phyloP scores from a whole-genome alignment of 2,329 filamentous ascomycete genomes.

The Nothophaeocryptopus gaeumannii region DNA sequence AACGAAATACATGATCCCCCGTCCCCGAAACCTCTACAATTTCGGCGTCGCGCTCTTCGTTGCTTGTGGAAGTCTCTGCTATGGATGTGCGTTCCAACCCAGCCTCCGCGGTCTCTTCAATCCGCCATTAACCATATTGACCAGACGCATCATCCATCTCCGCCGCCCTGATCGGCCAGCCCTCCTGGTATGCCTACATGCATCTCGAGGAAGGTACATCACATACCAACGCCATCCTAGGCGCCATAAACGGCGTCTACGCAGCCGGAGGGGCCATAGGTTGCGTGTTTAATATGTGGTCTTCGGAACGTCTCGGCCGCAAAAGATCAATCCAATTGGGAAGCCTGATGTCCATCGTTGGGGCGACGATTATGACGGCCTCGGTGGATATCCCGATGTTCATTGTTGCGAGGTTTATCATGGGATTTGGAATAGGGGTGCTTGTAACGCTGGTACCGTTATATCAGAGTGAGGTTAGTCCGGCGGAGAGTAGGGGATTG shows the following conservation, averaged over 20 bases:
- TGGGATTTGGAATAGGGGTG: constrained; percentile 7
- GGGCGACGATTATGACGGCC: constrained; percentile 11
- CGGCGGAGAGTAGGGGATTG: constrained; percentile 8
- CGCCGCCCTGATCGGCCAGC: constrained; percentile 4
- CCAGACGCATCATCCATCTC: background rate
- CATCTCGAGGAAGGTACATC: constrained; percentile 4
- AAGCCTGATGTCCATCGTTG: constrained; percentile 8
- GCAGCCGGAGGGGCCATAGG: constrained; percentile 14
- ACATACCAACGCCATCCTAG: background rate
- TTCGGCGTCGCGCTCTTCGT: constrained; percentile 15
- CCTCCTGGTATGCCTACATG: constrained; percentile 10
- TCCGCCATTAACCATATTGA: no score
- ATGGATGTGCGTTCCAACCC: no score
- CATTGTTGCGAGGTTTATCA: constrained; percentile 7
- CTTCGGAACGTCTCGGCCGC: constrained; percentile 10
- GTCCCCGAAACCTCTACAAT: constrained; percentile 5
- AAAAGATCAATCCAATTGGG: constrained; percentile 13
- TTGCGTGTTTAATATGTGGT: constrained; percentile 8
- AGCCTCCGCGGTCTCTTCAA: no score
- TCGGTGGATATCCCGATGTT: constrained; percentile 13
- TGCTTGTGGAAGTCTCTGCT: constrained; percentile 11
- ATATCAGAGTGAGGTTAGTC: constrained; percentile 9
- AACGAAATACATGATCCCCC: no score
- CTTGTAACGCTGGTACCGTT: constrained; percentile 9
- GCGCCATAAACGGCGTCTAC: constrained; percentile 9